Evolutionary conservation across 352 stramenopile genomes (phyloP).

Genomic region (Plasmopara muralis): DNA sequence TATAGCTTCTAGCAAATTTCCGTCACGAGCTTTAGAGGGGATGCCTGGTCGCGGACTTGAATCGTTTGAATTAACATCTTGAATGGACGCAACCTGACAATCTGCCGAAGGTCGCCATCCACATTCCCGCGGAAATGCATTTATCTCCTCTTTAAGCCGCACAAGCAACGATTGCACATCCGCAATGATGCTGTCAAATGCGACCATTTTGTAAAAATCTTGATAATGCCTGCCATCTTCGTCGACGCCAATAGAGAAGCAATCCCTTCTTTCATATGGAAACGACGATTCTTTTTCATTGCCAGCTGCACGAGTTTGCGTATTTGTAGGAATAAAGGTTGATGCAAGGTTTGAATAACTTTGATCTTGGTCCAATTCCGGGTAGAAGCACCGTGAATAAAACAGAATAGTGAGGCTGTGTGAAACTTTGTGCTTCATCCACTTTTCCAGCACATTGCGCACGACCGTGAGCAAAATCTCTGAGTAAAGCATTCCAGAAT

Average conservation of each 20-base stretch:
- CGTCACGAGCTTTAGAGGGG: slow-evolving; percentile 64
- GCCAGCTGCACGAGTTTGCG: slow-evolving; percentile 9
- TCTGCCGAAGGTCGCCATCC: slow-evolving; percentile 49
- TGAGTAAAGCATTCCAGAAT: slow-evolving; percentile 85
- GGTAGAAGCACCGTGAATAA: slow-evolving; percentile 87
- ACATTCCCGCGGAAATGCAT: slow-evolving; percentile 61
- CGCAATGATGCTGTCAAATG: slow-evolving; percentile 62
- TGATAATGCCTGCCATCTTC: slow-evolving; percentile 75
- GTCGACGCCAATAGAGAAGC: slow-evolving; percentile 66
- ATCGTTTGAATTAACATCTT: slow-evolving; percentile 13
- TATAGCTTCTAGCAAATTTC: slow-evolving; percentile 97
- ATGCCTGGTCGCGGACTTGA: slow-evolving; percentile 31
- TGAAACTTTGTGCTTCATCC: slow-evolving; percentile 86
- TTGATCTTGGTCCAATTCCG: slow-evolving; percentile 52
- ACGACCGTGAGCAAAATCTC: slow-evolving; percentile 85
- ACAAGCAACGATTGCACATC: slow-evolving; percentile 66
- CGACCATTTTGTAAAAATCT: slow-evolving; percentile 83
- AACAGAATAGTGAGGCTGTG: slow-evolving; percentile 92
- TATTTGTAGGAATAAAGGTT: slow-evolving; percentile 19
- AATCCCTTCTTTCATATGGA: slow-evolving; percentile 51
- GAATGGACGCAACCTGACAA: slow-evolving; percentile 31
- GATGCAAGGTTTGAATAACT: slow-evolving; percentile 15
- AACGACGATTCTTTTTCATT: slow-evolving; percentile 50
- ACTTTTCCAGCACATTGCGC: slow-evolving; percentile 81
- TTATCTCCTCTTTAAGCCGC: slow-evolving; percentile 73